Evolutionary conservation across 148 eudicot species (phyloP).

Genomic region (Bassia scoparia): DNA sequence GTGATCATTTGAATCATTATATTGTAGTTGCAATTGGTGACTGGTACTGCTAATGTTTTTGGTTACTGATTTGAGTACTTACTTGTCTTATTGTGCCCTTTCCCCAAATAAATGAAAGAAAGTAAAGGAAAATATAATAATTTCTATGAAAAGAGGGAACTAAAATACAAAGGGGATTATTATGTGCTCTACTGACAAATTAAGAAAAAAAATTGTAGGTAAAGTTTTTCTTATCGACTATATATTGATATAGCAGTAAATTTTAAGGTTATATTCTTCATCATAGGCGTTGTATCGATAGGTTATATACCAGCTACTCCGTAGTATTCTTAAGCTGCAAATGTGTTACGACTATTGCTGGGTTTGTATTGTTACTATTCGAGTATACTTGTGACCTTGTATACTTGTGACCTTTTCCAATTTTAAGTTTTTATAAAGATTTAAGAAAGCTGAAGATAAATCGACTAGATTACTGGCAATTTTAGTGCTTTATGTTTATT

Average conservation of each 20-base stretch:
- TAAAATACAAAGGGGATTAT: background rate
- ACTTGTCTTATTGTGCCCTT: background rate
- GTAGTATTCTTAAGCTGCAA: background rate
- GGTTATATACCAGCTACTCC: background rate
- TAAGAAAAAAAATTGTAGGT: background rate
- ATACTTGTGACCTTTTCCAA: too few relatives aligned
- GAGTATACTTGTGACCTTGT: background rate
- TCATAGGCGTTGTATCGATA: background rate
- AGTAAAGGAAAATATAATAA: background rate
- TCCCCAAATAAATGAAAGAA: too few relatives aligned
- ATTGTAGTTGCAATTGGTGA: background rate
- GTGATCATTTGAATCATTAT: background rate
- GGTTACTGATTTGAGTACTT: background rate
- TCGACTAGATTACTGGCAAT: too few relatives aligned
- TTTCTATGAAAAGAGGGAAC: background rate
- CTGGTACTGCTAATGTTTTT: background rate
- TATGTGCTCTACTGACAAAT: background rate
- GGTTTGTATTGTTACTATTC: background rate
- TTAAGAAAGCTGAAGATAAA: too few relatives aligned
- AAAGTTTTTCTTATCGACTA: background rate
- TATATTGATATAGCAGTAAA: background rate
- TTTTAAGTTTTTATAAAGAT: too few relatives aligned
- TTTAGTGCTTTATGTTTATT: too few relatives aligned
- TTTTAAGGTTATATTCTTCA: background rate
- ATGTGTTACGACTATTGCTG: background rate